Percentiles rank a stretch among this genome's conserved stretches.
These are phyloP conservation scores for Neurospora sp. DNA, from an alignment of 495 filamentous ascomycete genomes.

Conservation along the genomic window DNA sequence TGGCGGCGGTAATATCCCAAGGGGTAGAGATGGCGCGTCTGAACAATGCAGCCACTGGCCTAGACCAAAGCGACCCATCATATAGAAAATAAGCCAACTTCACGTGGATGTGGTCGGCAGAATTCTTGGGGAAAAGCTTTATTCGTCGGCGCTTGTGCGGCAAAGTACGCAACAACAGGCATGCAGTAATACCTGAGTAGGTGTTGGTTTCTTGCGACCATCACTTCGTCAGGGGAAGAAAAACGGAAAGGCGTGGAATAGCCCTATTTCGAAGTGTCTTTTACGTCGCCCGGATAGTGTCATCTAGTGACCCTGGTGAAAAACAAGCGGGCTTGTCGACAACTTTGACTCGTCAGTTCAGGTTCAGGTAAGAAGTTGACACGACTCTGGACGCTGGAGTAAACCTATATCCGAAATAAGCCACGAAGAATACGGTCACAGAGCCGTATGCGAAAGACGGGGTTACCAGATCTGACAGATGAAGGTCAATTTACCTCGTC, in stretches of 20 bases:
- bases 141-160: not conserved
- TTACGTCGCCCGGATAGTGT: not conserved
- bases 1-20: not conserved
- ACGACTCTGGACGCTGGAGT: not conserved
- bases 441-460: not conserved
- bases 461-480: not conserved
- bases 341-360: not conserved
- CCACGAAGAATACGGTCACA: not conserved
- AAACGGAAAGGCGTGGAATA: not conserved
- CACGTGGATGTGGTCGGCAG: not conserved
- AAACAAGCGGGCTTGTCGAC: not conserved
- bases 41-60: not conserved
- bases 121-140: not conserved
- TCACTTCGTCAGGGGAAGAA: not conserved
- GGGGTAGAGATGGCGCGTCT: not conserved
- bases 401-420: not conserved
- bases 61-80: not conserved
- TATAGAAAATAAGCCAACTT: not conserved
- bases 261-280: not conserved
- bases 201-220: not conserved
- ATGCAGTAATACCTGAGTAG: not conserved
- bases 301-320: not conserved
- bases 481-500: not conserved
- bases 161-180: not conserved
- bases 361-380: not conserved